Conservation (phyloP, 176 grass and related monocot genomes). For the Ensete glaucum region DNA sequence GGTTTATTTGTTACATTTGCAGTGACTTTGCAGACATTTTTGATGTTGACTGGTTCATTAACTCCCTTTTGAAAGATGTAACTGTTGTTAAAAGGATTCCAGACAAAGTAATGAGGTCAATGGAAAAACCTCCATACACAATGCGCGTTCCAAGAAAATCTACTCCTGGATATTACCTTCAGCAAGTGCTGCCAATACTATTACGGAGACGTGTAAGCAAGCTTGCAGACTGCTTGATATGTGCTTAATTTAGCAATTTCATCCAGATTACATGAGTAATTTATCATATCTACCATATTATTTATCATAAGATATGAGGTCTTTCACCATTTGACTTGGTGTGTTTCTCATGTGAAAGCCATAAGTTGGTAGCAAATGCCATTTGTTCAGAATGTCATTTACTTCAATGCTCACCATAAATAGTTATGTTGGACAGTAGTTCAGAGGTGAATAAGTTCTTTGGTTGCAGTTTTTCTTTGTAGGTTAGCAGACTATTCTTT, state of each 20-base stretch:
- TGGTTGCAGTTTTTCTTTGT: too few relatives aligned
- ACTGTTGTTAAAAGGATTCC: slow-evolving; percentile 71
- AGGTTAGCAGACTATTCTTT: too few relatives aligned
- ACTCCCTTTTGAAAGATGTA: slow-evolving; percentile 65
- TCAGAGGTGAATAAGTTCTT: too few relatives aligned
- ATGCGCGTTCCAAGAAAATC: slow-evolving; percentile 95
- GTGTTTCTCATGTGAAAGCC: too few relatives aligned
- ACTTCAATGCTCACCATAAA: too few relatives aligned
- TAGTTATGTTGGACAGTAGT: too few relatives aligned
- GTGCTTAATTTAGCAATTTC: not conserved
- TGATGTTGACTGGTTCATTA: slow-evolving; percentile 83
- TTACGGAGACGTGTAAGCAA: slow-evolving; percentile 81
- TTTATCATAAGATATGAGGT: too few relatives aligned
- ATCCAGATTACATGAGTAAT: too few relatives aligned
- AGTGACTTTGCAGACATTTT: slow-evolving; percentile 92
- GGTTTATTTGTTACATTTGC: slow-evolving; percentile 22
- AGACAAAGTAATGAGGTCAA: slow-evolving; percentile 78
- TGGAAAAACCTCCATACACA: slow-evolving; percentile 93
- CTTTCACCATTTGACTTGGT: too few relatives aligned
- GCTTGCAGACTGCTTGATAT: slow-evolving; percentile 5
- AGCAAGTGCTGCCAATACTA: slow-evolving; percentile 86
- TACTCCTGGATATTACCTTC: slow-evolving; percentile 69
- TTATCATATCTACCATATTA: too few relatives aligned
- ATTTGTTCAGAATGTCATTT: too few relatives aligned
- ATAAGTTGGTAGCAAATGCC: too few relatives aligned